Evolutionary conservation across 805 yeast genomes (phyloP), one percentile per base, ranked within the genome.

Genomic region (Jamesozyma hellenica): DNA sequence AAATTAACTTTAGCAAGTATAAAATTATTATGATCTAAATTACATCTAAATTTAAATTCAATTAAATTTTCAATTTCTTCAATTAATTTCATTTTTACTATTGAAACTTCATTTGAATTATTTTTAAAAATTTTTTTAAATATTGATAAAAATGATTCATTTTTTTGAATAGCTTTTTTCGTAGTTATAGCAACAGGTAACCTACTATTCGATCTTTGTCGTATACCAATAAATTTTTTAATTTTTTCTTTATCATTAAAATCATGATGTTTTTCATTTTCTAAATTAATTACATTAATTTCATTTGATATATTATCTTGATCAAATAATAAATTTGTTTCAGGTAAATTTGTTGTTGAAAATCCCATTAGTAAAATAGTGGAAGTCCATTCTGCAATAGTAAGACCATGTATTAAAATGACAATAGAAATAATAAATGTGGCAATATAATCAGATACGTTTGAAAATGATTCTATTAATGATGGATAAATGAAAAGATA

Each of bases 1-100:
- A 76, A 74, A 53, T 78, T 82, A 29, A 80, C 78, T 47, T 79
- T 76, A 3, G 82, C 69, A 6, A 82, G 61, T 37, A 73, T 63
- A 8, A 82, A 40, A 33, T 64, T 50, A 55, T 65, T 42, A 34
- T 54, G 21, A 12, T 70, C 65, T 13, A 82, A 53, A 6, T 54
- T 52, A 50, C 77, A 79, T 4, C 63, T 58, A 3, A 68, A 56
- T 49, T 71, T 75, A 58, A 72, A 82, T 29, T 61, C 63, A 12
- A 74, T 77, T n/a, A 77, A 56, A 1, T 54, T 52, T 19, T 62
- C 55, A n/a, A 82, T 68, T 10, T 58, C 55, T 33, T 67, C 69
- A n/a, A 57, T 58, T 4, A 82, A 67, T 4, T 61, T 51, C 0
- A 62, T 42, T 42, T 64, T 65, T 10, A 71, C 42, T 15, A 40